Conservation (phyloP, 2,329 filamentous ascomycete genomes). For the Neoscytalidium dimidiatum region DNA sequence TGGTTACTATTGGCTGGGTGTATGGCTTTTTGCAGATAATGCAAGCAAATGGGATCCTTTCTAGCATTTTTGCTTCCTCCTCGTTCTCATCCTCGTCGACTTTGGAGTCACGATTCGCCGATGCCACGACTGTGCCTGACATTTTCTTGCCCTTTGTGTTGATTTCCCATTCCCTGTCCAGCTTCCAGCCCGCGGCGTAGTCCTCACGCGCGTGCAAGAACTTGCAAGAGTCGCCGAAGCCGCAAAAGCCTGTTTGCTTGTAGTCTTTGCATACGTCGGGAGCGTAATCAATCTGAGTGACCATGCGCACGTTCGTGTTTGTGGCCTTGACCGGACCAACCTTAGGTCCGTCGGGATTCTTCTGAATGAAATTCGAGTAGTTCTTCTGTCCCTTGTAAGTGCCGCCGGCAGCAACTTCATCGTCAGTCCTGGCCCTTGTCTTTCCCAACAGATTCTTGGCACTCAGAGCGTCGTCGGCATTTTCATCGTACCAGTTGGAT, state of each 20-base stretch:
- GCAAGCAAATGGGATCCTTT: constrained; percentile 87
- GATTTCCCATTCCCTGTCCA: constrained; percentile 92
- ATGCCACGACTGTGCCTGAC: constrained; percentile 56
- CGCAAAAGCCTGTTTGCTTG: constrained; percentile 68
- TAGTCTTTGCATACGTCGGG: constrained; percentile 96
- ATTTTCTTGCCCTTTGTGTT: constrained; percentile 65
- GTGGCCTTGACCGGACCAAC: constrained; percentile 88
- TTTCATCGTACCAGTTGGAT: constrained; percentile 86
- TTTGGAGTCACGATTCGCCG: constrained; percentile 52
- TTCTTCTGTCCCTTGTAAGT: constrained; percentile 77
- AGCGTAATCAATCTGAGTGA: constrained; percentile 87
- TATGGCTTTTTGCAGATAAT: constrained; percentile 82
- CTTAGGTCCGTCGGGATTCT: constrained; percentile 73
- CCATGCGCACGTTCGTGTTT: constrained; percentile 78
- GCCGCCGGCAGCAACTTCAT: constrained; percentile 48
- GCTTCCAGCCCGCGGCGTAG: constrained; percentile 90
- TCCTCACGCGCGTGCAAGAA: constrained; percentile 76
- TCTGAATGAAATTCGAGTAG: constrained; percentile 66
- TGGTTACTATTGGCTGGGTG: constrained; percentile 78
- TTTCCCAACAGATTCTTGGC: constrained; percentile 62
- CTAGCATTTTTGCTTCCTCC: constrained; percentile 70
- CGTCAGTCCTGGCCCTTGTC: constrained; percentile 42
- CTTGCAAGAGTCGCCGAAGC: constrained; percentile 79
- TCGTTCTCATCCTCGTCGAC: constrained; percentile 52
- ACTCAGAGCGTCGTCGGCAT: constrained; percentile 52